Conservation (phyloP, 495 filamentous ascomycete genomes). For the Venustampulla echinocandica region DNA sequence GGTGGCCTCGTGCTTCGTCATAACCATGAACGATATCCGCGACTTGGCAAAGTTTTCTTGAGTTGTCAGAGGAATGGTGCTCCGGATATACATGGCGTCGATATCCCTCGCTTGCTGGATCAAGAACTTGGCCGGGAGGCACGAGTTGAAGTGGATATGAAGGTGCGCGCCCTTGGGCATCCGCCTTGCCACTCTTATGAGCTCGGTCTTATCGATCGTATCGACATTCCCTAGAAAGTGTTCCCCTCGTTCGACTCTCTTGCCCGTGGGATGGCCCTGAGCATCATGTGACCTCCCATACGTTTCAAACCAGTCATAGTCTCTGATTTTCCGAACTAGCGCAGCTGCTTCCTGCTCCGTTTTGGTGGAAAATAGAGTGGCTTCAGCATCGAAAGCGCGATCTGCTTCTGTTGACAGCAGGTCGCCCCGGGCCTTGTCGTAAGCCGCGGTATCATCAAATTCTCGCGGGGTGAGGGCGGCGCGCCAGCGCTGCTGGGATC, state of each 20-base stretch:
- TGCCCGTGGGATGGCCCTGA: slow-evolving; percentile 3
- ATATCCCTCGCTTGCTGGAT: slow-evolving; percentile 41
- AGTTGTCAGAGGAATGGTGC: slow-evolving; percentile 28
- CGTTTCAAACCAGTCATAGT: slow-evolving; percentile 14
- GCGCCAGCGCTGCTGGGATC: slow-evolving; percentile 11
- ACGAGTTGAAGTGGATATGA: slow-evolving; percentile 50
- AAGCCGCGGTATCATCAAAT: slow-evolving; percentile 9
- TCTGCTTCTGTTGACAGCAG: slow-evolving; percentile 14
- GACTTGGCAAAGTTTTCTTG: slow-evolving; percentile 29
- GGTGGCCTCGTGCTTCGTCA: slow-evolving; percentile 21
- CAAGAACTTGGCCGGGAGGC: slow-evolving; percentile 38
- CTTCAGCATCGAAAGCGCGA: slow-evolving; percentile 18
- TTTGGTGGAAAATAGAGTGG: slow-evolving; percentile 6
- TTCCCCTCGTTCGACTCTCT: slow-evolving; percentile 26
- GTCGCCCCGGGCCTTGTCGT: slow-evolving; percentile 10
- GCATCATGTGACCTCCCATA: slow-evolving; percentile 10
- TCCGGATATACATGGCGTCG: slow-evolving; percentile 44
- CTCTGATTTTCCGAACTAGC: slow-evolving; percentile 18
- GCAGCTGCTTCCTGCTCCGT: slow-evolving; percentile 15
- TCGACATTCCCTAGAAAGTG: slow-evolving; percentile 41
- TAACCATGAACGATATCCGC: slow-evolving; percentile 42
- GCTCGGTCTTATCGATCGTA: slow-evolving; percentile 35
- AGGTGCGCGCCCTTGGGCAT: slow-evolving; percentile 49
- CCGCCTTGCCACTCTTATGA: slow-evolving; percentile 32
- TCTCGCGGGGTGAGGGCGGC: slow-evolving; percentile 5